Evolutionary conservation across 2,329 filamentous ascomycete species (phyloP), one percentile per base, ranked within the genome.

Genomic region (Aspergillus costaricaensis): DNA sequence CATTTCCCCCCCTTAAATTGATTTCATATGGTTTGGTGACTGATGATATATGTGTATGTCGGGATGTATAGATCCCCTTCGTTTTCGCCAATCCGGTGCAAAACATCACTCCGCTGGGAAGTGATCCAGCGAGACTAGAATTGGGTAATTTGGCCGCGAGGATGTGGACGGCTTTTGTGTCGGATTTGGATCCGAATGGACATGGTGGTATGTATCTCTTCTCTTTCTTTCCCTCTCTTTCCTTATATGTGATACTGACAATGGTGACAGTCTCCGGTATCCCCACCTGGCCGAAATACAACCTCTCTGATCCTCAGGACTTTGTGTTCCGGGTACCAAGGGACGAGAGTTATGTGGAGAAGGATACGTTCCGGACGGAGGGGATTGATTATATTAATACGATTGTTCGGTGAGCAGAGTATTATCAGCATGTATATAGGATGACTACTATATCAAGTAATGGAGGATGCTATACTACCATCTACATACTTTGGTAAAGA

Each of bases 91-190:
- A 74, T 21, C 70, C 71, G 1, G 65, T 66, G 12, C 71, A 74
- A 14, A 64, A 62, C 12, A 65, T 73, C n/a, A 74, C 71, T 2
- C 41, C 64, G 3, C 55, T 74, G 2, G 70, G 69, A 23, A 60
- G 60, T 25, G 68, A 72, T 19, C 68, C 67, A 30, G 58, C 56
- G 3, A 68, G 70, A 4, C 50, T 74, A 6, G 63, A 67, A 8
- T 61, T 74, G 14, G 71, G 65, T 7, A 68, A 73, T 44, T 57
- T 72, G 60, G 70, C 68, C 0, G 71, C 71, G n/a, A 62, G 65
- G 4, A 74, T 74, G 70, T 73, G 71, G 71, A 70, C 70, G 9
- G 71, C 71, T 3, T 73, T 74, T 52, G 71, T 67, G 36, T 55
- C 63, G 21, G 65, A 70, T 54, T 48, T 74, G 38, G 58, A 71